phyloP scores from a whole-genome alignment of 176 grass and related monocot species.

The Saccharum spontaneum region DNA sequence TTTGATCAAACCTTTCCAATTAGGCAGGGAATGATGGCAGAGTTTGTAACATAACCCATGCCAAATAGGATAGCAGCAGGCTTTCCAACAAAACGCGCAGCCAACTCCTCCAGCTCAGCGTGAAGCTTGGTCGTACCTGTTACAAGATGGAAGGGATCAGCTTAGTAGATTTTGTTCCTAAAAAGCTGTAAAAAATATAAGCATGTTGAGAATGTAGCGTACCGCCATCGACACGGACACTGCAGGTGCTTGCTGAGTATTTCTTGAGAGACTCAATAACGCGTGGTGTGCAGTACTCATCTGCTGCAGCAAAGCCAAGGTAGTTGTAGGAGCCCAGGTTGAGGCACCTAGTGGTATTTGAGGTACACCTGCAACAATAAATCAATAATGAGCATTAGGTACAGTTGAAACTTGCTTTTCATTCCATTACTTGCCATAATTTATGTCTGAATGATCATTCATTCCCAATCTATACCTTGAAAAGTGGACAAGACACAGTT shows the following conservation, averaged over 20 bases:
- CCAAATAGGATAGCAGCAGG: conserved; percentile 72
- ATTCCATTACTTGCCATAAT: conserved; percentile 17
- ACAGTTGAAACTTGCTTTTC: neutral
- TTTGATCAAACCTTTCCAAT: conserved; percentile 63
- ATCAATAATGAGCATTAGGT: neutral
- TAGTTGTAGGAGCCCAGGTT: conserved; percentile 90
- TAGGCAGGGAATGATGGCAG: conserved; percentile 69
- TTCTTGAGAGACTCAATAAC: conserved; percentile 78
- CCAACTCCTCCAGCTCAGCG: conserved; percentile 61
- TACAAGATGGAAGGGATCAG: conserved; percentile 21
- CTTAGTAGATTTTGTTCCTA: neutral
- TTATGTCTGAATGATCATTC: neutral
- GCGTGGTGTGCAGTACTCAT: conserved; percentile 87
- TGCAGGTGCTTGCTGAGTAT: conserved; percentile 80
- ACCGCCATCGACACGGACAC: conserved; percentile 71
- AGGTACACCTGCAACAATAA: conserved; percentile 45
- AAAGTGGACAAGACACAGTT: neutral
- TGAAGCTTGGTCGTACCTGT: conserved; percentile 78
- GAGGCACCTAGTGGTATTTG: conserved; percentile 72
- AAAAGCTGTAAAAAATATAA: neutral
- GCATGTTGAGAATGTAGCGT: conserved; percentile 19
- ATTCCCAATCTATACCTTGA: neutral
- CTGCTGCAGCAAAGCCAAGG: conserved; percentile 85
- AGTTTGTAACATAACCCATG: conserved; percentile 91
- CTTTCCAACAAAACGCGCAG: conserved; percentile 77